phyloP scores from a whole-genome alignment of 352 stramenopile genomes.

The Thalassiosira mediterranea region DNA sequence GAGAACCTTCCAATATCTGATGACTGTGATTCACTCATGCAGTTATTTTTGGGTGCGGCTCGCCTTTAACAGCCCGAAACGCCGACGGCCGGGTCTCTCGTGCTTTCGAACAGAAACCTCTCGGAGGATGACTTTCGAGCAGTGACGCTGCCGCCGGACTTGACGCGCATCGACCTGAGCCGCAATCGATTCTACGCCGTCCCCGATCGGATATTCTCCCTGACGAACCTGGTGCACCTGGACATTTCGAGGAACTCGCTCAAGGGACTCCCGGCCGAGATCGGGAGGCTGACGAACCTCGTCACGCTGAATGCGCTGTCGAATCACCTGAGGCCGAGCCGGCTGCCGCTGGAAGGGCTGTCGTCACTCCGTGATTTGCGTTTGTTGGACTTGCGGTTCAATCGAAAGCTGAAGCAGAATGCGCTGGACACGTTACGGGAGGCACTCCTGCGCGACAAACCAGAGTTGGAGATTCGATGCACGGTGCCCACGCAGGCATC shows the following conservation, averaged over 20 bases:
- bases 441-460: conserved; percentile 26
- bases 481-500: neutral
- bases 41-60: too few species aligned
- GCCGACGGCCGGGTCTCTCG: too few species aligned
- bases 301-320: conserved; percentile 43
- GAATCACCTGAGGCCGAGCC: conserved; percentile 49
- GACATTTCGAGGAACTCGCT: conserved; percentile 54
- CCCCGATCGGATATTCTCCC: conserved; percentile 31
- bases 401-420: conserved; percentile 55
- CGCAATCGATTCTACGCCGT: conserved; percentile 34
- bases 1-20: too few species aligned
- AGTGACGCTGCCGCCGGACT: neutral
- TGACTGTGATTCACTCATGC: too few species aligned
- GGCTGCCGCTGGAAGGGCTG: conserved; percentile 36
- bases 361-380: conserved; percentile 35
- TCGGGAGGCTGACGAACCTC: conserved; percentile 42
- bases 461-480: conserved; percentile 36
- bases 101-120: conserved; percentile 24
- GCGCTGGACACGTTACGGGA: conserved; percentile 25
- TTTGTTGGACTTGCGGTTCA: conserved; percentile 57
- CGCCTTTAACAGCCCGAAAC: too few species aligned
- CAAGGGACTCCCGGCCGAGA: conserved; percentile 37
- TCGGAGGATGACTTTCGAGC: conserved; percentile 26
- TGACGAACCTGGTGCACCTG: conserved; percentile 28
- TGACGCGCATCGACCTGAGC: conserved; percentile 46